Conservation (phyloP, 305 asterid genomes). For the Striga hermonthica region DNA sequence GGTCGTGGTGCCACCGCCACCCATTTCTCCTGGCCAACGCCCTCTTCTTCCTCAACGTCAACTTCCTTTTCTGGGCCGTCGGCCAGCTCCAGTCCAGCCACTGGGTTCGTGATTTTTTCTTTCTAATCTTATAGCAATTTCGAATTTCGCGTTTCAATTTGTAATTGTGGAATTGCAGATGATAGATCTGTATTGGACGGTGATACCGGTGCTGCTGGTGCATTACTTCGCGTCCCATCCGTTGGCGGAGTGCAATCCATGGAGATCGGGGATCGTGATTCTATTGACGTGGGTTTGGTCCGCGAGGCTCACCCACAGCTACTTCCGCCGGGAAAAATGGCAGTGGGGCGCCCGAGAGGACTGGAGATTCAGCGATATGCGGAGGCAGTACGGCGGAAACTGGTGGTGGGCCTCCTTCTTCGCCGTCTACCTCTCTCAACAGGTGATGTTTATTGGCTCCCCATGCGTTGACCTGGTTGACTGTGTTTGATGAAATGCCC, state of each 20-base stretch:
- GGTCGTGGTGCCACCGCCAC: slow-evolving; percentile 72
- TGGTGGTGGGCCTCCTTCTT: slow-evolving; percentile 99
- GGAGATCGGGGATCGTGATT: slow-evolving; percentile 66
- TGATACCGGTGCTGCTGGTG: slow-evolving; percentile 66
- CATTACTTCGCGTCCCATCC: slow-evolving; percentile 73
- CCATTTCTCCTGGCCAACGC: slow-evolving; percentile 64
- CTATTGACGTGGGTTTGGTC: slow-evolving; percentile 78
- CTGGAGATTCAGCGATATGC: slow-evolving; percentile 83
- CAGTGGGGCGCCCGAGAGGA: slow-evolving; percentile 92
- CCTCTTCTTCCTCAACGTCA: slow-evolving; percentile 76
- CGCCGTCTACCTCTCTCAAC: slow-evolving; percentile 71
- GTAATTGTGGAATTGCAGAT: slow-evolving; percentile 46
- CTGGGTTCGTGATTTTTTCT: slow-evolving; percentile 53
- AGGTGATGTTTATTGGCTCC: slow-evolving; percentile 42
- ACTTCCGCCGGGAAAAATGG: slow-evolving; percentile 95
- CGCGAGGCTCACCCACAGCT: slow-evolving; percentile 74
- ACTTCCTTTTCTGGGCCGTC: slow-evolving; percentile 67
- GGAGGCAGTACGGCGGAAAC: slow-evolving; percentile 51
- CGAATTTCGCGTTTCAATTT: no score
- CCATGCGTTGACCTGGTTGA: not conserved
- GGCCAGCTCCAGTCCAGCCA: slow-evolving; percentile 76
- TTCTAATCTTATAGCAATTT: not conserved
- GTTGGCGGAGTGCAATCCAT: slow-evolving; percentile 40
- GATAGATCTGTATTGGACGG: slow-evolving; percentile 94
- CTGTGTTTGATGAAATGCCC: slow-evolving; percentile 27